Percentiles rank a stretch among this genome's conserved stretches.
Conservation (phyloP, 192 early-diverging fungal genomes). For the Phlyctochytrium planicorne region DNA sequence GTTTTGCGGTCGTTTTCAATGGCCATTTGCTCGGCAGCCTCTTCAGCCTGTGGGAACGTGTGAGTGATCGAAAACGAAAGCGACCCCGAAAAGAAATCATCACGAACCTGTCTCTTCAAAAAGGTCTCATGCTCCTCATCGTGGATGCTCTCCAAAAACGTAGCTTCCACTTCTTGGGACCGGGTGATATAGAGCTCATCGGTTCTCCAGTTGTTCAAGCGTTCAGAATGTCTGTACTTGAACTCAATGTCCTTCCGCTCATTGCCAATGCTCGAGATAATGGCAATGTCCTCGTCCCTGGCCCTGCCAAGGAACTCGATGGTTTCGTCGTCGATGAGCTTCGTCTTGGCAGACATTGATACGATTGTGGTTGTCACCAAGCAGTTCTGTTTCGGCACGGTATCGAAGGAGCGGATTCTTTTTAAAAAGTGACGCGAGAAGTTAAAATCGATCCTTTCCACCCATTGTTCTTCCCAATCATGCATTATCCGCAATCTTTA, state of each 20-base stretch:
- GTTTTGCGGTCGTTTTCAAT: conserved; percentile 27
- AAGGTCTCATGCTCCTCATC: conserved; percentile 31
- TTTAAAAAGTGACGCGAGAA: too few relatives aligned
- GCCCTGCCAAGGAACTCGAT: conserved; percentile 17
- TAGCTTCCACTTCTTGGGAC: conserved; percentile 15
- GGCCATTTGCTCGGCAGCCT: conserved; percentile 15
- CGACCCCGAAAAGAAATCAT: too few relatives aligned
- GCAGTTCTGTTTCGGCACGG: too few relatives aligned
- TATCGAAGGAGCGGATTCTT: too few relatives aligned
- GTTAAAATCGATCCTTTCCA: too few relatives aligned
- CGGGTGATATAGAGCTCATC: conserved; percentile 31
- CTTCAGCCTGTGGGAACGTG: conserved; percentile 13
- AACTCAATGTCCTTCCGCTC: conserved; percentile 34
- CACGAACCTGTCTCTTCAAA: conserved; percentile 7
- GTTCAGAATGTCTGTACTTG: conserved; percentile 22
- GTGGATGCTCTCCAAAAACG: conserved; percentile 24
- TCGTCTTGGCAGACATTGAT: too few relatives aligned
- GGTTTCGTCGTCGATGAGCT: conserved; percentile 23
- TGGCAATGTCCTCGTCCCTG: conserved; percentile 5
- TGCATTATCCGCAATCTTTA: too few relatives aligned
- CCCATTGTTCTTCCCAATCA: too few relatives aligned
- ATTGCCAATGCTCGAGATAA: conserved; percentile 14
- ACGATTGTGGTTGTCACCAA: too few relatives aligned
- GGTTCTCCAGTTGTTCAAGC: conserved; percentile 35
- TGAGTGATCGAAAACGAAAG: too few relatives aligned